phyloP scores from a whole-genome alignment of 495 filamentous ascomycete genomes.

The Penicillium nucicola region DNA sequence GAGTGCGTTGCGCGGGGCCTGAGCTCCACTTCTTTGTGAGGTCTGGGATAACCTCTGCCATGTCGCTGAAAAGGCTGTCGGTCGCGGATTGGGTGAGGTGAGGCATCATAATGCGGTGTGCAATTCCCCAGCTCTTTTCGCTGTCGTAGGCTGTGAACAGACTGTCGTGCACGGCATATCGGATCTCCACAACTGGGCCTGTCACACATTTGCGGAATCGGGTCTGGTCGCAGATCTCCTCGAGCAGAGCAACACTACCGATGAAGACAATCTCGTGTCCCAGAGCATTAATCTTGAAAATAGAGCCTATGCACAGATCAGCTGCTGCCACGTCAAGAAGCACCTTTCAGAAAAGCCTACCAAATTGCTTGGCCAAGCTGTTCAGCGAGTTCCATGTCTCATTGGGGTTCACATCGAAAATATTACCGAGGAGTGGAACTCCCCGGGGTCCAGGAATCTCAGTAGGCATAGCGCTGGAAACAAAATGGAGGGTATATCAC shows the following conservation, averaged over 20 bases:
- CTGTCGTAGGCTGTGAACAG: slow-evolving; percentile 68
- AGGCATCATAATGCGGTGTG: slow-evolving; percentile 25
- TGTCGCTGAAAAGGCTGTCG: slow-evolving; percentile 20
- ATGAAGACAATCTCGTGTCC: slow-evolving; percentile 52
- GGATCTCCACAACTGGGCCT: slow-evolving; percentile 56
- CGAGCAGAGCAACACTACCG: slow-evolving; percentile 53
- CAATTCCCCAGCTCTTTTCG: slow-evolving; percentile 67
- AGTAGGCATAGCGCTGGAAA: slow-evolving; percentile 12
- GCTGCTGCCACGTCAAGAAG: too few species aligned
- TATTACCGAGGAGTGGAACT: slow-evolving; percentile 65
- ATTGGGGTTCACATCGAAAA: slow-evolving; percentile 58
- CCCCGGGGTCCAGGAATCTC: slow-evolving; percentile 23
- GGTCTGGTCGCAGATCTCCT: slow-evolving; percentile 71
- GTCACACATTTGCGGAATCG: slow-evolving; percentile 65
- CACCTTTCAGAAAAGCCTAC: slow-evolving; percentile 25
- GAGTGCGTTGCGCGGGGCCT: slow-evolving; percentile 9
- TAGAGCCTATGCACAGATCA: slow-evolving; percentile 46
- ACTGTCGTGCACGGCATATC: slow-evolving; percentile 62
- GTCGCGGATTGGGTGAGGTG: slow-evolving; percentile 16
- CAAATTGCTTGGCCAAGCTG: slow-evolving; percentile 62
- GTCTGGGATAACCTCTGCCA: slow-evolving; percentile 25
- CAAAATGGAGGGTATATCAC: slow-evolving; percentile 4
- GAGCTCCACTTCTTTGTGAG: slow-evolving; percentile 25
- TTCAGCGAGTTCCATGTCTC: slow-evolving; percentile 63
- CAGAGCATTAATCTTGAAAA: slow-evolving; percentile 65